Evolutionary conservation across 139 green algal species (phyloP).

Genomic region (Volvox africanus): DNA sequence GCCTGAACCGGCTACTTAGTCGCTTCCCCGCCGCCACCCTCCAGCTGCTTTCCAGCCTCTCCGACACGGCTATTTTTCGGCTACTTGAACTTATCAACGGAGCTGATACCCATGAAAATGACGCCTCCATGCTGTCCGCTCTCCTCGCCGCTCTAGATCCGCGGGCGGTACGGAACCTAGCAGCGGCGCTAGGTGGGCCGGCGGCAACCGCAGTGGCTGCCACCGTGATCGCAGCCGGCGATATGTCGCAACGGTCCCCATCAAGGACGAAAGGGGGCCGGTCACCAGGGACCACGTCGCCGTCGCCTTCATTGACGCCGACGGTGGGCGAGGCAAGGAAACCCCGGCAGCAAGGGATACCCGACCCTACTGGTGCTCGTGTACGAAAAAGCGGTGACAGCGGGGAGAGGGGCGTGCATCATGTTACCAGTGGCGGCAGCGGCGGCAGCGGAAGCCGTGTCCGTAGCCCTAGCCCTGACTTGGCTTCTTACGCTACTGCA

Average conservation of each 20-base stretch:
- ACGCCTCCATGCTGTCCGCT: neutral
- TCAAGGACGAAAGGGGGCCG: no score
- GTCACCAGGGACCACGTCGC: no score
- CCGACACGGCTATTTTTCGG: neutral
- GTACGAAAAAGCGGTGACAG: no score
- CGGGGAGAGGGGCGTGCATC: no score
- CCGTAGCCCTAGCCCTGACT: no score
- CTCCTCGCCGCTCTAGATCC: neutral
- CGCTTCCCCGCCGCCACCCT: neutral
- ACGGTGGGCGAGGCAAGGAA: no score
- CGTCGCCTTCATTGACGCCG: no score
- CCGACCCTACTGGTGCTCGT: no score
- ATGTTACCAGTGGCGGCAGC: no score
- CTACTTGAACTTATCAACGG: neutral
- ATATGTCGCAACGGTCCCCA: neutral
- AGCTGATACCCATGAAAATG: neutral
- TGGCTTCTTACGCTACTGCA: no score
- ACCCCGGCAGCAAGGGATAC: no score
- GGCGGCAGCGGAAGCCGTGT: no score
- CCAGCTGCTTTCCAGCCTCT: neutral
- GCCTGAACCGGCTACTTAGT: neutral
- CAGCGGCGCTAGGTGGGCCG: conserved; percentile 1
- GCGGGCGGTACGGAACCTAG: neutral
- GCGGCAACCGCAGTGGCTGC: neutral
- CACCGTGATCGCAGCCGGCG: neutral